Evolutionary conservation across 495 filamentous ascomycete genomes (phyloP), one percentile per base, ranked within the genome.

Genomic region (Neurospora terricola): DNA sequence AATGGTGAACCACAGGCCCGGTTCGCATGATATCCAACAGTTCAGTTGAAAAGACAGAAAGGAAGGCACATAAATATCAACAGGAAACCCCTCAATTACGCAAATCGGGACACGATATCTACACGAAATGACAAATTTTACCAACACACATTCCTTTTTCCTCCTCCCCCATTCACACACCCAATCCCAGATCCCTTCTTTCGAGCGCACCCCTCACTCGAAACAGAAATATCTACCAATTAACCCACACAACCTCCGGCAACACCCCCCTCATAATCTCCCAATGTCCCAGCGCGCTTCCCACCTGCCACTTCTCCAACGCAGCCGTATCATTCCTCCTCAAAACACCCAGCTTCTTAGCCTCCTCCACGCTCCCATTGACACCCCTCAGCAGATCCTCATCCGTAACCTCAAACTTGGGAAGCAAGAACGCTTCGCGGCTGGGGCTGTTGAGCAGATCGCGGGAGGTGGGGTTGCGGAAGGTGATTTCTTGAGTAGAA

Each of bases 261-360:
- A 98, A 71, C 7, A 97, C 94, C 7, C 83, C 90, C 79, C 96
- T 87, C 92, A 98, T 99, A 43, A 99, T 90, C 27, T 83, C 81
- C 96, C 96, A 99, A 83, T 99, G 96, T 48, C 91, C 90, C 39
- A 92, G 74, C 5, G 95, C 95, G 73, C 90, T 91, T 70, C 85
- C 82, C 78, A 89, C 86, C 80, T 96, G 93, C 85, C 88, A 92
- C 79, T 86, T 84, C 69, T 86, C 85, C 72, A 97, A 78, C 75
- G 88, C 83, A 14, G 84, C 82, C 34, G 89, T 92, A 62, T 86
- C 86, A 54, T 87, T 88, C 37, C 80, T 83, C 77, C 80, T 82
- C 73, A 93, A 79, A 5, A 91, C 74, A 0, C 81, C 82, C 14
- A 80, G 78, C 0, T 81, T 82, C 10, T 81, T 79, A 6, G 82